These are phyloP conservation scores for Sordariomycetes sp. DNA, from an alignment of 2,329 filamentous ascomycete species.

Conservation along the genomic window DNA sequence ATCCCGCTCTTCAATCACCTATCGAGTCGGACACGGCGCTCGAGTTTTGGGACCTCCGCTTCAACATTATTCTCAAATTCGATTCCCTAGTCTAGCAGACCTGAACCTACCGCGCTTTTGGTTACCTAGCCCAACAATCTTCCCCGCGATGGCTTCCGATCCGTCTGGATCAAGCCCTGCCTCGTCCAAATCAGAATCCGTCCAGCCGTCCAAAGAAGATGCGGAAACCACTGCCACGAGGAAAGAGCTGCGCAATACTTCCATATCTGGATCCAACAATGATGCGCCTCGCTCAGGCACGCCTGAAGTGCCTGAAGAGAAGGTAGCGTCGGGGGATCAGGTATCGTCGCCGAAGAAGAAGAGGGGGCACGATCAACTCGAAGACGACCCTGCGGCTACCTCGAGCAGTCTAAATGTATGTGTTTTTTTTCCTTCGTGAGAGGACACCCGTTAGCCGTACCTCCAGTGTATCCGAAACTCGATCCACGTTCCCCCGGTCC, in stretches of 20 bases:
- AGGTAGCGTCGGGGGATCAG: slow-evolving; percentile 31
- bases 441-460: too few relatives aligned
- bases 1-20: too few relatives aligned
- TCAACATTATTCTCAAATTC: neutral
- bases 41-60: too few relatives aligned
- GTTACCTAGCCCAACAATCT: neutral
- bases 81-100: neutral
- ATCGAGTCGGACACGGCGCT: too few relatives aligned
- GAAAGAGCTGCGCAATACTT: slow-evolving; percentile 54
- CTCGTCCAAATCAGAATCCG: slow-evolving; percentile 12
- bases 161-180: neutral
- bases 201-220: slow-evolving; percentile 34
- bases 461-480: neutral
- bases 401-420: neutral
- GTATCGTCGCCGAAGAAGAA: slow-evolving; percentile 57
- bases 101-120: neutral
- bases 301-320: slow-evolving; percentile 15
- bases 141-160: slow-evolving; percentile 2
- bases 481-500: neutral
- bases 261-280: slow-evolving; percentile 32
- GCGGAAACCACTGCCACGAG: slow-evolving; percentile 52
- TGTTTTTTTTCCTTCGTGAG: neutral
- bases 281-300: slow-evolving; percentile 25
- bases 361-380: slow-evolving; percentile 48
- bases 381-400: slow-evolving; percentile 25